Percentiles rank a stretch among this genome's conserved stretches.
These are phyloP conservation scores for Rhodotorula kratochvilovae DNA, from an alignment of 768 basidiomycete species.

Conservation along the genomic window DNA sequence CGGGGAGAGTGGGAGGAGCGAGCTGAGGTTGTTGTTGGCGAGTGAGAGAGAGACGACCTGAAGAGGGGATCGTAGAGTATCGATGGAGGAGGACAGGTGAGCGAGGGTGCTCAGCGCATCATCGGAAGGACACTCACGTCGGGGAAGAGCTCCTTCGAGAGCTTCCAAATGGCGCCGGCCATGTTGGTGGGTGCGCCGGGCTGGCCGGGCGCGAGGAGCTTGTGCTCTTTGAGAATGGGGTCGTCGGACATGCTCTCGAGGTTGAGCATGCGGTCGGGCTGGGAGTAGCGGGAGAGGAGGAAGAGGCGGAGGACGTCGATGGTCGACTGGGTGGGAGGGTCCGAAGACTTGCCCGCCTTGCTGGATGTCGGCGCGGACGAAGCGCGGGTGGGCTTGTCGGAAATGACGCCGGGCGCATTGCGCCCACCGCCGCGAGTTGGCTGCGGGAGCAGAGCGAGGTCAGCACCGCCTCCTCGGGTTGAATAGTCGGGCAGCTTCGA, in stretches of 20 bases:
- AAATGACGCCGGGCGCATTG: conserved; percentile 28
- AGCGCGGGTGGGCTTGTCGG: conserved; percentile 11
- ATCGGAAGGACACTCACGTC: conserved; percentile 52
- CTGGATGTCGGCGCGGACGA: background rate
- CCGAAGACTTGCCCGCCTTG: conserved; percentile 9
- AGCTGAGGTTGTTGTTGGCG: conserved; percentile 67
- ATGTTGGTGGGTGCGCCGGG: conserved; percentile 56
- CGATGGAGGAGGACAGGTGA: too few relatives aligned
- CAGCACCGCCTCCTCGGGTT: background rate
- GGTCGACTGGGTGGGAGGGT: conserved; percentile 16
- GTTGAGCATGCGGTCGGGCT: conserved; percentile 35
- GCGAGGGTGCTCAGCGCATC: too few relatives aligned
- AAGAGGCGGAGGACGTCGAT: conserved; percentile 40
- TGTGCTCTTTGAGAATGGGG: conserved; percentile 65
- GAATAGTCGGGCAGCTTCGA: too few relatives aligned
- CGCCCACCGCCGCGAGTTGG: conserved; percentile 1
- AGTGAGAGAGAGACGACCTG: conserved; percentile 69
- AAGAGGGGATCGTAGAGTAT: conserved; percentile 8
- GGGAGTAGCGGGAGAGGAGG: conserved; percentile 48
- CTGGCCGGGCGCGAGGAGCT: conserved; percentile 65
- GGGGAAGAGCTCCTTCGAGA: conserved; percentile 72
- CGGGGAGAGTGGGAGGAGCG: conserved; percentile 57
- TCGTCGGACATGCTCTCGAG: conserved; percentile 73
- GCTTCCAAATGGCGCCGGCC: conserved; percentile 80
- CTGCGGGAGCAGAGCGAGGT: background rate